Conservation (phyloP, 495 filamentous ascomycete genomes). For the Apodospora peruviana region DNA sequence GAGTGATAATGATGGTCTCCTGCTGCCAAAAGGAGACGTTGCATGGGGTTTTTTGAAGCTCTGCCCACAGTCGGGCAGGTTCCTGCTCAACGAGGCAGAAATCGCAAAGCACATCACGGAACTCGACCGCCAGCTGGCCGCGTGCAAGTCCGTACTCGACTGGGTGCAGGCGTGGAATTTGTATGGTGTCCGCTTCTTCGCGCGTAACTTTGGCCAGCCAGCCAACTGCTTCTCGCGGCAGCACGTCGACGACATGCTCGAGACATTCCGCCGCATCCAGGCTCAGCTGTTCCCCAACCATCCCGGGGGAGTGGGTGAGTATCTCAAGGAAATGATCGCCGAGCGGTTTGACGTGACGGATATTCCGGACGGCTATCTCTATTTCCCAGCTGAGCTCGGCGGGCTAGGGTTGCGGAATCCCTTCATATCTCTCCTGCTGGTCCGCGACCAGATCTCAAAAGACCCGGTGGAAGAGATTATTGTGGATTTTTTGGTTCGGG, state of each 20-base stretch:
- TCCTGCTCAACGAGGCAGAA: conserved; percentile 54
- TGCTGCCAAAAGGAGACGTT: conserved; percentile 54
- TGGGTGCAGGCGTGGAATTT: conserved; percentile 64
- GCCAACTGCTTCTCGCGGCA: conserved; percentile 56
- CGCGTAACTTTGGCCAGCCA: conserved; percentile 57
- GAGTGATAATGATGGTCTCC: conserved; percentile 8
- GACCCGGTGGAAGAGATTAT: conserved; percentile 11
- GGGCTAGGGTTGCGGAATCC: conserved; percentile 53
- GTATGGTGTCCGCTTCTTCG: conserved; percentile 60
- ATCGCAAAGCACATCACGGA: conserved; percentile 58
- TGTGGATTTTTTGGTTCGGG: conserved; percentile 11
- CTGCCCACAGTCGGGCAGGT: conserved; percentile 46
- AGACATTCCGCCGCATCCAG: conserved; percentile 56
- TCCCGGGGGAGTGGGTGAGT: conserved; percentile 15
- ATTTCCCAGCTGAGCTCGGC: conserved; percentile 45
- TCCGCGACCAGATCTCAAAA: conserved; percentile 4
- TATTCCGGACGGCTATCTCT: conserved; percentile 62
- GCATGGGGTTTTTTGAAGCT: conserved; percentile 60
- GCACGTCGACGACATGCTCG: conserved; percentile 61
- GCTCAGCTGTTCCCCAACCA: conserved; percentile 34
- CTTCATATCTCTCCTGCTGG: conserved; percentile 32
- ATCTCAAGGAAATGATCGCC: conserved; percentile 46
- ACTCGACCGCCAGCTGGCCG: conserved; percentile 50
- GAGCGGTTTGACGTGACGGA: conserved; percentile 46
- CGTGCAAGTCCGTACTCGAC: conserved; percentile 49